These are phyloP conservation scores for Xylaria sp. DNA, from an alignment of 2,329 filamentous ascomycete species.

Conservation along the genomic window DNA sequence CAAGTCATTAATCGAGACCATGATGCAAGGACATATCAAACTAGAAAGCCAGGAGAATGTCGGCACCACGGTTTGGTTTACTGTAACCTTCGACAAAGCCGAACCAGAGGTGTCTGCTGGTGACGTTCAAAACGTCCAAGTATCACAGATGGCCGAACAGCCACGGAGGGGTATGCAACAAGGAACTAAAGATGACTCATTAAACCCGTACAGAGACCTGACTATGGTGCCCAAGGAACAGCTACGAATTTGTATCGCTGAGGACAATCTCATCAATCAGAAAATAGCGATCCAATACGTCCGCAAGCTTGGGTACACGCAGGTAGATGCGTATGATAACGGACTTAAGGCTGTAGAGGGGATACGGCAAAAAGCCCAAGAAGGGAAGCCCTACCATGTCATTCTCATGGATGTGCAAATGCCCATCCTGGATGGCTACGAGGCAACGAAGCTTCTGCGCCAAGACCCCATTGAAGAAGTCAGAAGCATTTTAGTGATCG, in stretches of 20 bases:
- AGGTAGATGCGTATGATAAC: slow-evolving; percentile 89
- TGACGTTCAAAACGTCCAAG: slow-evolving; percentile 58
- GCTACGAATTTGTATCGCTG: slow-evolving; percentile 89
- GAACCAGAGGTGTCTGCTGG: slow-evolving; percentile 68
- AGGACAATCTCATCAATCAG: slow-evolving; percentile 95
- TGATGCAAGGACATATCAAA: slow-evolving; percentile 87
- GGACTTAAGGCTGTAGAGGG: slow-evolving; percentile 89
- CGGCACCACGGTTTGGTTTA: slow-evolving; percentile 81
- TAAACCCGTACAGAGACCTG: slow-evolving; percentile 70
- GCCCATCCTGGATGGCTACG: slow-evolving; percentile 92
- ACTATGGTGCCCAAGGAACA: slow-evolving; percentile 79
- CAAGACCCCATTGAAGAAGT: slow-evolving; percentile 81
- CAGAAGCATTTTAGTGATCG: slow-evolving; percentile 88
- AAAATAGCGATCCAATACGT: slow-evolving; percentile 94
- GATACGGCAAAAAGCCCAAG: slow-evolving; percentile 75
- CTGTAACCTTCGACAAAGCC: slow-evolving; percentile 86
- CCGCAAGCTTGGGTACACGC: slow-evolving; percentile 81
- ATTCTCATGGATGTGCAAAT: slow-evolving; percentile 98
- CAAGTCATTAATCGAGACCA: slow-evolving; percentile 92
- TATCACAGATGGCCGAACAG: slow-evolving; percentile 56
- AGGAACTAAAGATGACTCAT: slow-evolving; percentile 55
- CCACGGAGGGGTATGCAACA: slow-evolving; percentile 46
- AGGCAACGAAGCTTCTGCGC: slow-evolving; percentile 86
- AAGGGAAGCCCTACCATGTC: slow-evolving; percentile 84
- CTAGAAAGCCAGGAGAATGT: slow-evolving; percentile 79